Evolutionary conservation across 164 flowering plant species (phyloP).

Genomic region (Nelumbo lutea): DNA sequence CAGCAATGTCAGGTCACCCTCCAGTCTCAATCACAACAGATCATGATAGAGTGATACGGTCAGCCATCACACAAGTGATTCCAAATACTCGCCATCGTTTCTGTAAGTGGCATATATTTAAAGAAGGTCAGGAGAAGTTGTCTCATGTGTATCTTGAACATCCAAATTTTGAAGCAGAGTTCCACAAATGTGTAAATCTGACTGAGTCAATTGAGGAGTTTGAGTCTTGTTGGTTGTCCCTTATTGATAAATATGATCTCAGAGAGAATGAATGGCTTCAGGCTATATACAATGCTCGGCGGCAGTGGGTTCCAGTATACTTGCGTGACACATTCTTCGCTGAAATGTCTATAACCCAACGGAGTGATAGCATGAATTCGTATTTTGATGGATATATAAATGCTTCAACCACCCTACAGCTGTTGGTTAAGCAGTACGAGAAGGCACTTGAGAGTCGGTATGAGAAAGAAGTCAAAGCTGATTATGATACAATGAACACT

Average conservation of each 20-base stretch:
- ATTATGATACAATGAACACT: constrained; percentile 66
- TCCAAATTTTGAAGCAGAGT: constrained; percentile 66
- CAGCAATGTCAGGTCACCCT: constrained; percentile 63
- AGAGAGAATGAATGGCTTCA: constrained; percentile 77
- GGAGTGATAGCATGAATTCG: constrained; percentile 82
- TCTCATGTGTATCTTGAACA: constrained; percentile 47
- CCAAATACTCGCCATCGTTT: constrained; percentile 75
- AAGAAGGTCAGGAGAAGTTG: constrained; percentile 72
- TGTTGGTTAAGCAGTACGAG: constrained; percentile 69
- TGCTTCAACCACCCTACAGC: constrained; percentile 66
- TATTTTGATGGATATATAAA: constrained; percentile 81
- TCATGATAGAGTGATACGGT: constrained; percentile 59
- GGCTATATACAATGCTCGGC: constrained; percentile 43
- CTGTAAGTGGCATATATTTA: constrained; percentile 79
- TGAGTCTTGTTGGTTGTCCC: constrained; percentile 69
- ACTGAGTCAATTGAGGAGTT: constrained; percentile 64
- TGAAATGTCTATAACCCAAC: constrained; percentile 68
- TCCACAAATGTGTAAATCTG: constrained; percentile 74
- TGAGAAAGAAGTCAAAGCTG: constrained; percentile 85
- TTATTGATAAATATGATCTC: constrained; percentile 53
- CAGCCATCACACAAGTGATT: constrained; percentile 65
- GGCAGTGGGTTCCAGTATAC: constrained; percentile 81
- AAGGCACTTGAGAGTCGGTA: constrained; percentile 73
- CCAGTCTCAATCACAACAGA: constrained; percentile 76
- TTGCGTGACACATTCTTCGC: constrained; percentile 73